Base-by-base conservation (phyloP, 2,329 filamentous ascomycete species). In the Claviceps sp. region DNA sequence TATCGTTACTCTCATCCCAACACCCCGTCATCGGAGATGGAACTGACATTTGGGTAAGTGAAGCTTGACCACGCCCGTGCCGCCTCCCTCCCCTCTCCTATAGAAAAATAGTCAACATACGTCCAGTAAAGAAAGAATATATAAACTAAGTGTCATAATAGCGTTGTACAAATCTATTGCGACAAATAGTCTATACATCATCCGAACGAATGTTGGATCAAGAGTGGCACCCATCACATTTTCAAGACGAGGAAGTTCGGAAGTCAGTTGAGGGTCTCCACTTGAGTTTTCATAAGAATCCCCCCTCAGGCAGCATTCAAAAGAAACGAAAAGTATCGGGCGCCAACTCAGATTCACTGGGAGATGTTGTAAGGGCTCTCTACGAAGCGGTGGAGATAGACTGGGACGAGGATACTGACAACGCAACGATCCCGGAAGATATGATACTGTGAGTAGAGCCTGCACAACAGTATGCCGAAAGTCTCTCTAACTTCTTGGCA, bases 401-500 rank as follows among this genome's bases (percentile, higher is more conserved):
- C 37, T 30, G 42, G 8, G 51, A 58, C 16, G 37, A 59, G 4
- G 55, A 45, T 14, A 45, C 14, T 26, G 34, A 59, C 18, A 7
- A 59, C 6, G 55, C 60, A 4, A 63, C 60, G 41, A 55, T 64
- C 38, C 59, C 71, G 30, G 65, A 65, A 45, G 52, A 67, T 50
- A 59, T 70, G 14, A 65, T 77, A 38, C 60, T 70, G 80, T 82
- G 67, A 63, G 76, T 71, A 38, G 47, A 41, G 26, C 18, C 22
- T 38, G 7, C 13, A 13, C 2, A 22, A 37, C 2, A 2, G 5
- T 7, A 47, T 4, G 22, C 2, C 5, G 37, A 20, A 11, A 13
- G 4, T 34, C 8, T n/a, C 20, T 60, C 61, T 66, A 40, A 66
- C 48, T 14, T 5, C 16, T 16, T 2, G 46, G 44, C 47, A 74